A percentile compares a stretch with the other conserved stretches of the same genome.
Conservation (phyloP, 2,329 filamentous ascomycete genomes). For the Emmonsia crescens region DNA sequence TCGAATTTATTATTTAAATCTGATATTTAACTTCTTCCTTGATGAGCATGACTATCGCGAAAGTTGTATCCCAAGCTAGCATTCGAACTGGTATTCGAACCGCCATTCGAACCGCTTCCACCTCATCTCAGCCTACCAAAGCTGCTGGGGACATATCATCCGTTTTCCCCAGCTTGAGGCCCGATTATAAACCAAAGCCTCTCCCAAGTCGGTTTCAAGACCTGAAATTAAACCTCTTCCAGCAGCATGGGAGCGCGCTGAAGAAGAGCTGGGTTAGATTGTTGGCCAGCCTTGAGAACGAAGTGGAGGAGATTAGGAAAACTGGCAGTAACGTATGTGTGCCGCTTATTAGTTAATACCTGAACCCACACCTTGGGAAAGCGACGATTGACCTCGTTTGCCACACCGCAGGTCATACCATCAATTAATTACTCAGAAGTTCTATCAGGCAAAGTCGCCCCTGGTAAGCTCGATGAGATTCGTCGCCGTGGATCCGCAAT, state of each 20-base stretch:
- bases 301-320: neutral
- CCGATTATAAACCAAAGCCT: conserved; percentile 32
- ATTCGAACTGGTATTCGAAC: neutral
- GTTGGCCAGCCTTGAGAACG: neutral
- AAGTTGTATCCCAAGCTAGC: neutral
- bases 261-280: neutral
- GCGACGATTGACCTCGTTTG: neutral
- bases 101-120: neutral
- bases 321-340: neutral
- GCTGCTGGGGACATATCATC: conserved; percentile 38
- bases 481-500: conserved; percentile 49
- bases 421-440: neutral
- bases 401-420: neutral
- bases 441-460: conserved; percentile 11
- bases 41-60: neutral
- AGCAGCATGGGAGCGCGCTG: conserved; percentile 15
- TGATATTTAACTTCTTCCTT: neutral
- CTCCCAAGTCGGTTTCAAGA: conserved; percentile 33
- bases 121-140: conserved; percentile 28
- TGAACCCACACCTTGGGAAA: neutral
- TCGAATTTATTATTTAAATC: neutral
- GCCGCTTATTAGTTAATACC: neutral
- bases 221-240: conserved; percentile 29
- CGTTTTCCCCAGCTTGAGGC: conserved; percentile 37
- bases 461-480: conserved; percentile 36